Percentiles rank a stretch among this genome's conserved stretches.
phyloP scores from a whole-genome alignment of 345 rosid genomes.

The Corchorus olitorius region DNA sequence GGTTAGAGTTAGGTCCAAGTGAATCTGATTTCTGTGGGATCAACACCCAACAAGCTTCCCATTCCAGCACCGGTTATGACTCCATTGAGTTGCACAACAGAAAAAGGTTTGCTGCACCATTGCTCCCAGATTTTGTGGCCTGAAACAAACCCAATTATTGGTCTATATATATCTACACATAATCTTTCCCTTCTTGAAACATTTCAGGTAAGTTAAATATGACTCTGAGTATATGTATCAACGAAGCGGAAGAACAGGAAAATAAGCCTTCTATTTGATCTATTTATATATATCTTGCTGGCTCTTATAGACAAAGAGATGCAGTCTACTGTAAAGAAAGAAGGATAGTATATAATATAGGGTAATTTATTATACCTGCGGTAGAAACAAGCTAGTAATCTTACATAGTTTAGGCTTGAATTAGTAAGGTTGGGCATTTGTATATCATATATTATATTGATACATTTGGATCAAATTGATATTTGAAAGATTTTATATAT shows the following conservation, averaged over 20 bases:
- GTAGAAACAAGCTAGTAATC: neutral
- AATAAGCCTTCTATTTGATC: conserved; percentile 5
- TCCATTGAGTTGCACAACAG: conserved; percentile 47
- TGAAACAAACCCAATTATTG: conserved; percentile 21
- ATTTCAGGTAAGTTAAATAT: neutral
- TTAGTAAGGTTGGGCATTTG: conserved; percentile 10
- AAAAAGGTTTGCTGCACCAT: conserved; percentile 55
- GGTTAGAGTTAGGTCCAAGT: conserved; percentile 37
- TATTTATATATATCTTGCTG: conserved; percentile 5
- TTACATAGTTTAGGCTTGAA: conserved; percentile 14
- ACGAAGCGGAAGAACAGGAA: neutral
- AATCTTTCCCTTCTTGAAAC: neutral
- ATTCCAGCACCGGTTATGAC: conserved; percentile 38
- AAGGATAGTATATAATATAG: conserved; percentile 7
- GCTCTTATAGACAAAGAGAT: neutral
- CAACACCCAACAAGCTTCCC: conserved; percentile 37
- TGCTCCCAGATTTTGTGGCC: conserved; percentile 57
- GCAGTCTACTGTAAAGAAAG: neutral
- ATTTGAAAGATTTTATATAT: conserved; percentile 19
- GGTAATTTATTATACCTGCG: neutral
- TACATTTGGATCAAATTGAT: conserved; percentile 10
- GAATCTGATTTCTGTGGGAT: conserved; percentile 41
- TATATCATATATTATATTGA: neutral
- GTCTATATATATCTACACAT: no score
- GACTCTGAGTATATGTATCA: neutral